Base-by-base conservation (phyloP, 345 rosid species). In the Theobroma cacao region DNA sequence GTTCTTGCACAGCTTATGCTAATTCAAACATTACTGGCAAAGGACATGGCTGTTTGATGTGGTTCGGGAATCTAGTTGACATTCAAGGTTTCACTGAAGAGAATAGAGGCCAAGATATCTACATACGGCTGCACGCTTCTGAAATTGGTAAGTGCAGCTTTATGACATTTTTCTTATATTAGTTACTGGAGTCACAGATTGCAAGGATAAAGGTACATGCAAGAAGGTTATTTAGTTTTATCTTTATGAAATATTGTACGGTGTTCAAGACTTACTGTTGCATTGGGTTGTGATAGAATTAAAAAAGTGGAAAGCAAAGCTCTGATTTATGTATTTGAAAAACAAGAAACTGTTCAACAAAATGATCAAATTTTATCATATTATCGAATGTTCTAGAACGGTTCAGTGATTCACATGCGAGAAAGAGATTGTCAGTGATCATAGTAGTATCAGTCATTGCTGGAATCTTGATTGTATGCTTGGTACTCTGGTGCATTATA, bases 1-100 rank as follows among this genome's bases (percentile, higher is more conserved):
- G 86, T 15, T 78, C 84, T n/a, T 81, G 86, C 24, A 71, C 68
- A 0, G 82, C 84, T 4, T 84, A 78, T 48, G 78, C 86, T 17
- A 75, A 31, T 22, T 36, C 75, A 6, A 64, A 79, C 22, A 66
- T 82, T 40, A 55, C 26, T 31, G 69, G 11, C 3, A 4, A 5
- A 20, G 56, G 9, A 1, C 7, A 52, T 4, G 56, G 56, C 2
- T 52, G 56, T 6, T 18, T 18, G 15, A 52, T 52, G 22, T 52
- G 56, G 56, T 52, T 4, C 9, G 56, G 56, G 24, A 2, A 52
- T 6, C 56, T 52, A 1, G 9, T 18, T 18, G 56, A 18, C 9
- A 52, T 52, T 15, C 15, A 15, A 50, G 55, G 7, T 17, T 17
- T 50, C 20, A 15, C n/a, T 3, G 55, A 50, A 15, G 7, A 50